A percentile compares a stretch with the other conserved stretches of the same genome.
phyloP scores from a whole-genome alignment of 2,329 filamentous ascomycete species.

The Neurospora crassa region DNA sequence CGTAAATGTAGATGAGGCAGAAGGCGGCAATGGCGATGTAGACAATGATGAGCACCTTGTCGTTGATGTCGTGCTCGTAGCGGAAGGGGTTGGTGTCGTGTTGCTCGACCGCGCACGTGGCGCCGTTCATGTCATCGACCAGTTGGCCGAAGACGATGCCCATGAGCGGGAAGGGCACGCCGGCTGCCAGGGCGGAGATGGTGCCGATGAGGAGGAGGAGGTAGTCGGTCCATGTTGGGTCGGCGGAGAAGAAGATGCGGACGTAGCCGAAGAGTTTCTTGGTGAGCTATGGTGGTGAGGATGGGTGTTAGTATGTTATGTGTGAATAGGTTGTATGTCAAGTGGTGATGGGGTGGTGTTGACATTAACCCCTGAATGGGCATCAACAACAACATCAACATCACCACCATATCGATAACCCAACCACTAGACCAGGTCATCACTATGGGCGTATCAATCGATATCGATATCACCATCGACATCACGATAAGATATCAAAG shows the following conservation, averaged over 20 bases:
- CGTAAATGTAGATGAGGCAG: constrained; percentile 52
- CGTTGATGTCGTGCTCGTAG: constrained; percentile 16
- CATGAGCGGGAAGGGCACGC: constrained; percentile 44
- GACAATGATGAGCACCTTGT: constrained; percentile 34
- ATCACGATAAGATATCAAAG: background rate
- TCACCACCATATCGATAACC: background rate
- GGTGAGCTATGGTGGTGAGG: background rate
- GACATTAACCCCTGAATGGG: background rate
- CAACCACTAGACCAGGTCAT: background rate
- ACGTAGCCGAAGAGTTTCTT: constrained; percentile 19
- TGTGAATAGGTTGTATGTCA: background rate
- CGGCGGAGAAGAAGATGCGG: constrained; percentile 19
- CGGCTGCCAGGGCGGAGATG: constrained; percentile 37
- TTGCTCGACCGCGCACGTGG: constrained; percentile 29
- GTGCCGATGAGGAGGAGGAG: constrained; percentile 27
- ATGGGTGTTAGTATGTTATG: background rate
- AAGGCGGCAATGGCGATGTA: constrained; percentile 57
- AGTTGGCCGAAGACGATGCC: constrained; percentile 46
- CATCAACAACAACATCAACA: background rate
- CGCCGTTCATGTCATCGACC: constrained; percentile 40
- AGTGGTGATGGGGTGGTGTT: background rate
- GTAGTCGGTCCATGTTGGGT: constrained; percentile 23
- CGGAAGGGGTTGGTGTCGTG: constrained; percentile 7
- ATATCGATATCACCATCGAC: background rate
- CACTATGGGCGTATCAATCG: background rate